Base-by-base conservation (phyloP, 2,329 filamentous ascomycete genomes). In the Penicillium sp. region DNA sequence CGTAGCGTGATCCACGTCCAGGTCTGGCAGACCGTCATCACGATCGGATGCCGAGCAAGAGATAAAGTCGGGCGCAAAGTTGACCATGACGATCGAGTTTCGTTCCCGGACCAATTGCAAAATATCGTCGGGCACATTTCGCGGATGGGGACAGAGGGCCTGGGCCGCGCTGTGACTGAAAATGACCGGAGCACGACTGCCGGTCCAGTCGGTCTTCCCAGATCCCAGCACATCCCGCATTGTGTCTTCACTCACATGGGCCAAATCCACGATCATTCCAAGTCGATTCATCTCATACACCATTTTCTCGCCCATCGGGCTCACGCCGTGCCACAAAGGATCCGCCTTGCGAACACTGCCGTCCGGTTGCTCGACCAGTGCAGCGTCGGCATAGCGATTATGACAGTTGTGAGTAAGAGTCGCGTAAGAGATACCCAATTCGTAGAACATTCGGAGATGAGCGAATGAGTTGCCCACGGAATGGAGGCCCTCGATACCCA, bases 351-450 rank as follows among this genome's bases (percentile, higher is more conserved):
- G 74, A 1, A 76, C 66, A 8, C 63, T 60, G 54, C 69, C 33
- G 58, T 69, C 49, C 64, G 68, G 62, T 58, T 76, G 33, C 67
- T 73, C 47, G 18, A 67, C 52, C 46, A 94, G 72, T 2, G 92
- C 92, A 4, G 91, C 88, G 69, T 96, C 93, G 45, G 91, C 90
- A 70, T 88, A 96, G 45, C 79, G 82, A 73, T 96, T 97, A 71
- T 95, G 89, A 74, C 92, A 96, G 71, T 95, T 95, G 77, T 95
- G 93, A 2, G 90, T 96, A 15, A 97, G 76, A 0, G 92, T 96
- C 16, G 87, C 86, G 65, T 96, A 96, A 45, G 90, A 85, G 5
- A 92, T 91, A 1, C 93, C 93, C 2, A 95, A 79, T 2, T 81
- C 77, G 70, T 94, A 79, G 71, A 87, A 96, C 23, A 84, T 79